Base-by-base conservation (phyloP, 495 filamentous ascomycete species). In the Thermochaetoides thermophila region DNA sequence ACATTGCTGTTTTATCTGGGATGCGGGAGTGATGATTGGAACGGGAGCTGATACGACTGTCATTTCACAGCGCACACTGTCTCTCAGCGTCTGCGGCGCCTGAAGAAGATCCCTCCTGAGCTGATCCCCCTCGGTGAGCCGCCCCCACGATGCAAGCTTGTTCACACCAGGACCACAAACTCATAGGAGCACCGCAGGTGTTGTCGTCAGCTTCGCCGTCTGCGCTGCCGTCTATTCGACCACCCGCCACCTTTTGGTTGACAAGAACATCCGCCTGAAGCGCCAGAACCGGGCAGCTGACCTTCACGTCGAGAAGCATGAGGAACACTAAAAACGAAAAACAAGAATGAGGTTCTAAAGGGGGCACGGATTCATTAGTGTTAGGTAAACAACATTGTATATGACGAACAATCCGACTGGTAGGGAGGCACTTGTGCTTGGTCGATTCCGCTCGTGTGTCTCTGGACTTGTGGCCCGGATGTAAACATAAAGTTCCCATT, bases 91-190 rank as follows among this genome's bases (percentile, higher is more conserved):
- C 67, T 99, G 40, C 78, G 89, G 48, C 71, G 68, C 42, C 61
- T 95, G 39, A 84, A 80, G 72, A 74, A 73, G 64, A 75, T 93
- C 52, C 89, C 89, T 39, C 75, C 86, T 31, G 89, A 99, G 69
- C 69, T 99, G 73, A 74, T 87, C 49, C 89, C 89, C 46, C 74
- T 99, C 44, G 84, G 86, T 93, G 78, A 56, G 75, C 66, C 36
- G 31, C 46, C 18, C 24, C 33, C 21, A 35, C 17, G 17, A n/a
- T 37, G 17, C 22, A 16, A 3, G 18, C 24, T 9, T 12, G 8
- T 13, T 13, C 1, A 1, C 23, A 27, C 7, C 1, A 17, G 9
- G 23, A 17, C 22, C 5, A 10, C 20, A 17, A 36, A 23, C 22
- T 31, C 25, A 41, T 48, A n/a, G 18, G 28, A 44, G 24, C 38